Conservation (phyloP, 225 moss, liverwort and hornwort species). For the Straminergon stramineum region DNA sequence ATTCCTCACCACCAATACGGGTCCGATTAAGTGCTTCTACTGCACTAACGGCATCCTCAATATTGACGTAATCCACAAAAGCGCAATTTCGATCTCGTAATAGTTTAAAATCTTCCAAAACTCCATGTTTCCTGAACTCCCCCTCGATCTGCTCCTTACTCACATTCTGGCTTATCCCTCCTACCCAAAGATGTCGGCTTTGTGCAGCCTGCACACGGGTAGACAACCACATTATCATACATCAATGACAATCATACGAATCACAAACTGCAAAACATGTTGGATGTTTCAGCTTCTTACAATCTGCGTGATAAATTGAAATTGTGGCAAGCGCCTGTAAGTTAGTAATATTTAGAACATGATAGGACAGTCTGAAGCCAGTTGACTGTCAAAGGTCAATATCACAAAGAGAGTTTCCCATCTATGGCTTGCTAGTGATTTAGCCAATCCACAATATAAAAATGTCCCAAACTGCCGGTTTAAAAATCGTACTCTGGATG, state of each 20-base stretch:
- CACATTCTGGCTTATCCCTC: slow-evolving; percentile 67
- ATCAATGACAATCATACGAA: not conserved
- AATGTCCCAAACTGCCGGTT: slow-evolving; percentile 4
- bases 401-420: not conserved
- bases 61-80: slow-evolving; percentile 75
- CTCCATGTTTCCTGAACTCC: slow-evolving; percentile 75
- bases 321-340: not conserved
- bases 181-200: slow-evolving; percentile 96
- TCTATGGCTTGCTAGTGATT: not conserved
- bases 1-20: slow-evolving; percentile 79
- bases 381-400: not conserved
- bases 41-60: slow-evolving; percentile 82
- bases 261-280: not conserved
- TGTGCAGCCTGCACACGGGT: slow-evolving; percentile 57
- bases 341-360: not conserved
- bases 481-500: slow-evolving; percentile 39
- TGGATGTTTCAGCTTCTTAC: not conserved
- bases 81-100: slow-evolving; percentile 88
- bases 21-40: slow-evolving; percentile 74
- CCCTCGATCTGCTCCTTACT: slow-evolving; percentile 74
- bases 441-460: not conserved
- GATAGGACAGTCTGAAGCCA: not conserved
- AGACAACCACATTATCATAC: not conserved
- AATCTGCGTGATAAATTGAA: not conserved
- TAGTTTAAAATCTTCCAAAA: slow-evolving; percentile 76